Conservation (phyloP, 352 stramenopile species). For the Blastocystis hominis region DNA sequence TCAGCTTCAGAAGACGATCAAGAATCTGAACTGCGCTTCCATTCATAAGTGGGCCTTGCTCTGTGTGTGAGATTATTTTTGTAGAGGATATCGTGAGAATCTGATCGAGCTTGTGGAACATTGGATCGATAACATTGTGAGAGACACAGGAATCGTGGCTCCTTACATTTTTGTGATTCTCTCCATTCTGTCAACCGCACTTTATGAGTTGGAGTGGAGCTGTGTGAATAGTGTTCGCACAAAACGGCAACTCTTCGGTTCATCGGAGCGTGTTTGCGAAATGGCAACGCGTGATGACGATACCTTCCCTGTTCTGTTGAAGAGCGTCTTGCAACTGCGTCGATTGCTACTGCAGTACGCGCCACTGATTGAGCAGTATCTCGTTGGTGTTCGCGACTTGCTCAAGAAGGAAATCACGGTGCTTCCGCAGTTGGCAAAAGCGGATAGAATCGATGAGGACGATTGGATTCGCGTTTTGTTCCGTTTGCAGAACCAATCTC, state of each 20-base stretch:
- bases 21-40: neutral
- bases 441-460: neutral
- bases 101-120: neutral
- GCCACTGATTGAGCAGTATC: neutral
- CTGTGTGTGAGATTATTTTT: neutral
- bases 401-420: neutral
- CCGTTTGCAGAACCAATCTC: neutral
- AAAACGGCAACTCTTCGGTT: neutral
- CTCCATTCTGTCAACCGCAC: neutral
- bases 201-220: constrained; percentile 2
- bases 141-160: neutral
- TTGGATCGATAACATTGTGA: neutral
- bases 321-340: neutral
- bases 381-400: neutral
- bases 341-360: neutral
- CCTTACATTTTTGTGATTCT: constrained; percentile 30
- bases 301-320: constrained; percentile 25
- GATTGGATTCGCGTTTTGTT: neutral
- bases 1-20: neutral
- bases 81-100: neutral
- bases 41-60: neutral
- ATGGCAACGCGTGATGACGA: constrained; percentile 42
- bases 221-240: neutral
- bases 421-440: neutral
- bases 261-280: neutral